Percentiles rank a stretch among this genome's conserved stretches.
phyloP scores from a whole-genome alignment of 2,329 filamentous ascomycete species.

The Colletotrichum camelliae region DNA sequence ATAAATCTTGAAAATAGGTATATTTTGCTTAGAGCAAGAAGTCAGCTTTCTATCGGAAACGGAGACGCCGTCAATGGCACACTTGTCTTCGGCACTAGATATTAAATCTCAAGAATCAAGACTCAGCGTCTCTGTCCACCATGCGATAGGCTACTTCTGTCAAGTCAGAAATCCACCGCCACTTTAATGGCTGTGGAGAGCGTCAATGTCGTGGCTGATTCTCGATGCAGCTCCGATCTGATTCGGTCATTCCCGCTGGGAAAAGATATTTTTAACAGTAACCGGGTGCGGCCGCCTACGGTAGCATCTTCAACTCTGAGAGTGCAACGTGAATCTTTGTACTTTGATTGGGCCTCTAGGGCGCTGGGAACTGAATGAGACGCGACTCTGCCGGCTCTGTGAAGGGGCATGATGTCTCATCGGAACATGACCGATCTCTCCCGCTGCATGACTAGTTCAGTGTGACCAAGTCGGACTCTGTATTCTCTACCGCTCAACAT shows the following conservation, averaged over 20 bases:
- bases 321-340: neutral
- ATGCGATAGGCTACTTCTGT: neutral
- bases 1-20: neutral
- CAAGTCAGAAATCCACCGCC: neutral
- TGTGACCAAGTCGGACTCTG: neutral
- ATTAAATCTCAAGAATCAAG: neutral
- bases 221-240: neutral
- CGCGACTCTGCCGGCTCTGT: neutral
- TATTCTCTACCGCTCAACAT: neutral
- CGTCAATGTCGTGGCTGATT: neutral
- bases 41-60: neutral
- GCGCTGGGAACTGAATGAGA: neutral
- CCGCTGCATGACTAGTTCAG: neutral
- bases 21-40: neutral
- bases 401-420: neutral
- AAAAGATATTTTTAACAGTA: neutral
- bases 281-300: neutral
- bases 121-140: neutral
- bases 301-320: neutral
- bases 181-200: neutral
- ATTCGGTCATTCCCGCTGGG: neutral
- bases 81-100: neutral
- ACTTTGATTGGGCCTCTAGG: neutral
- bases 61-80: neutral
- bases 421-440: neutral